Evolutionary conservation across 2,329 filamentous ascomycete species (phyloP).

Genomic region (Diaporthe eres): DNA sequence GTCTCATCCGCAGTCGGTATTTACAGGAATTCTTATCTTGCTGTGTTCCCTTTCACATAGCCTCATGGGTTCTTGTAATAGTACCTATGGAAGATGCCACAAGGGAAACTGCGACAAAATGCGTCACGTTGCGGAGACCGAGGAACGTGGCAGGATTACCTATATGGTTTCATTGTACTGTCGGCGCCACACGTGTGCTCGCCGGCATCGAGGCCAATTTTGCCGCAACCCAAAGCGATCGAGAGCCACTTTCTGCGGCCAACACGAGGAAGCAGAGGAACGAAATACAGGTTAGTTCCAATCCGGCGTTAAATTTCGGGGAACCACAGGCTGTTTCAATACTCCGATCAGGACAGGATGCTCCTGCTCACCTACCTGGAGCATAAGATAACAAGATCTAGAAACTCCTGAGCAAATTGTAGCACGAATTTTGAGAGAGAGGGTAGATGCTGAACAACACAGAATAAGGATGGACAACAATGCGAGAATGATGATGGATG

Average conservation of each 20-base stretch:
- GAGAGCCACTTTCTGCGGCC: not conserved
- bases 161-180: not conserved
- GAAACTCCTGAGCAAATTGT: not conserved
- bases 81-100: not conserved
- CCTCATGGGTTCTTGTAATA: not conserved
- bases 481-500: not conserved
- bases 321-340: not conserved
- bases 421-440: not conserved
- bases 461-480: not conserved
- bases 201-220: not conserved
- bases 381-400: not conserved
- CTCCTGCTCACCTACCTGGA: not conserved
- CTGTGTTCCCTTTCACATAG: not conserved
- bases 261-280: not conserved
- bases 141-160: not conserved
- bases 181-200: not conserved
- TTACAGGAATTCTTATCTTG: not conserved
- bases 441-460: not conserved
- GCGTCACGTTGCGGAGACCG: too few species aligned
- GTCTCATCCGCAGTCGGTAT: not conserved
- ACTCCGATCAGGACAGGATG: not conserved
- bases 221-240: not conserved
- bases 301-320: not conserved
- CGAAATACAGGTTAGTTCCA: not conserved
- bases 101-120: not conserved